Evolutionary conservation across 176 grass and related monocot species (phyloP), one percentile per base, ranked within the genome.

Genomic region (Miscanthus lutarioriparius): DNA sequence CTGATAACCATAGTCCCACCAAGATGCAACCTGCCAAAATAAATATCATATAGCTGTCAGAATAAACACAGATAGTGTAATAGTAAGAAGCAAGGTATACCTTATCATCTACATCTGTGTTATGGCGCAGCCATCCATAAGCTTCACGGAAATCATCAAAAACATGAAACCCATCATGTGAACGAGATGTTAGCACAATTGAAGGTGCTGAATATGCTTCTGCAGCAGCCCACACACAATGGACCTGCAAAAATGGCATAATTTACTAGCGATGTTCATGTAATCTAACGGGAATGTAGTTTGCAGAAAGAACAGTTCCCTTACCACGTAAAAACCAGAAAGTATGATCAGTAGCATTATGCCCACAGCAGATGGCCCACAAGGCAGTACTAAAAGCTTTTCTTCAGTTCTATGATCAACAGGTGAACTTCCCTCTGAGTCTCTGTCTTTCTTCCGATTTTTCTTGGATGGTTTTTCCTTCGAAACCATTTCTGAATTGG

Each of bases 91-190:
- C 25, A 43, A 22, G 51, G 36, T 66, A 51, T 83, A 96, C 97
- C 93, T 99, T 99, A 82, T 99, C 97, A 91, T 99, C 97, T 69
- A 88, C 97, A 72, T 99, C 88, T 58, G 97, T 99, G 72, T 99
- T 99, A 92, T 99, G 97, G 64, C 88, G 85, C 54, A 99, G 79
- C 97, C 97, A 99, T 70, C 90, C 93, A 91, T 99, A 99, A 79
- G 97, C 97, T 96, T 99, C 97, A 80, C 97, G 97, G 58, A 99
- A 99, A 91, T 99, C 97, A 92, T 99, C 97, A 88, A 99, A 99
- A 83, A 99, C 93, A 84, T 99, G 97, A 64, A 96, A 77, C 39
- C 97, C 97, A 49, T 99, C 97, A 8, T 39, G 89, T 54, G 93
- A 89, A 83, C 86, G 91, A 89, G 93, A 96, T 88, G 97, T 99